Evolutionary conservation across 164 flowering plant species (phyloP).

Genomic region (Houttuynia cordata): DNA sequence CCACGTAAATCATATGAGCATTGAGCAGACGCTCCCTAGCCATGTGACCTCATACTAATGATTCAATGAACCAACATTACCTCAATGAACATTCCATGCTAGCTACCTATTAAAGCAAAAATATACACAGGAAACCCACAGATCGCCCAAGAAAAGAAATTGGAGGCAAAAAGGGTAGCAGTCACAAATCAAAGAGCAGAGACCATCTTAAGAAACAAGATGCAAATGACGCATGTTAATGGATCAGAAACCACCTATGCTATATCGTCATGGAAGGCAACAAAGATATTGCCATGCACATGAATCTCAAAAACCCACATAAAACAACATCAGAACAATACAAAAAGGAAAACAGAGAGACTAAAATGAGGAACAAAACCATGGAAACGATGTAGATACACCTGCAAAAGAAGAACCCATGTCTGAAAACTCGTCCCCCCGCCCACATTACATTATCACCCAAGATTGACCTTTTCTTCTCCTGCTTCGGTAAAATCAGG

Average conservation of each 20-base stretch:
- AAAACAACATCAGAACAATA: not conserved
- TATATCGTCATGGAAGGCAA: not conserved
- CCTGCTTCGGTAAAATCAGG: conserved; percentile 16
- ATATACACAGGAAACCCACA: no score
- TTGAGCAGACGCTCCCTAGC: no score
- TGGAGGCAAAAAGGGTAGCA: not conserved
- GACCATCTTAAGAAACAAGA: not conserved
- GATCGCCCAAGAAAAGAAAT: no score
- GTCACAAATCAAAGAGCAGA: not conserved
- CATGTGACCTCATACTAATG: no score
- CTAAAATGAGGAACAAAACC: not conserved
- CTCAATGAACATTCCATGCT: no score
- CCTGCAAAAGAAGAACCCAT: conserved; percentile 40
- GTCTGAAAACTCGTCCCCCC: conserved; percentile 5
- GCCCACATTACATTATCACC: conserved; percentile 33
- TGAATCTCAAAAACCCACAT: not conserved
- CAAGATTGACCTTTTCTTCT: conserved; percentile 12
- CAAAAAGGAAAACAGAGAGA: conserved; percentile 2
- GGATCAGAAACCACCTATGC: no score
- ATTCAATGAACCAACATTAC: no score
- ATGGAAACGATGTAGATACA: conserved; percentile 8
- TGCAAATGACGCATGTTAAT: not conserved
- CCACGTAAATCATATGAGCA: no score
- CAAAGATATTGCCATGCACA: not conserved
- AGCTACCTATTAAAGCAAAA: no score